Base-by-base conservation (phyloP, 2,329 filamentous ascomycete genomes). In the Xylaria sp. region DNA sequence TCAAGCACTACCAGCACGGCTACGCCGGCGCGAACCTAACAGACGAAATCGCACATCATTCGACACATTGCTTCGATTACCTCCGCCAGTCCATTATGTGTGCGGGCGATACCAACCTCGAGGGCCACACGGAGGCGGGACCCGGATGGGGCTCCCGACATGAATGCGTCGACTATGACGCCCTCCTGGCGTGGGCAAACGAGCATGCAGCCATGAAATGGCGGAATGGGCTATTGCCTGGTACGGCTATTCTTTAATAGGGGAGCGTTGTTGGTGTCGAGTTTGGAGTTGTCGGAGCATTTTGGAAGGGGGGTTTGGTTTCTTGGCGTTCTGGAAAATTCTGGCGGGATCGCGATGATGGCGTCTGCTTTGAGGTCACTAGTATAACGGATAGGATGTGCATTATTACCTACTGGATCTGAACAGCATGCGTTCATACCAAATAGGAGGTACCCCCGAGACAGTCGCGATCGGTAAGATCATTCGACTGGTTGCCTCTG, bases 1-100 rank as follows among this genome's bases (percentile, higher is more conserved):
- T 72, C 13, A 66, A 69, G 64, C 71, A 71, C 57, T 74, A 69
- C 63, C 71, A 74, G 56, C 67, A 67, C n/a, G 73, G 73, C 6
- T 76, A 73, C 64, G 71, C 59, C 39, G 70, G 71, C 4, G 59
- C 68, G 23, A 63, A 70, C 46, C 54, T 74, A 58, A 70, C 70
- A 9, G 65, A 72, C 3, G 70, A 74, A 53, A 67, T 73, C 1
- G 72, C 71, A 2, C 69, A 72, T 11, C 75, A 76, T 64, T 68
- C 72, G 52, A 63, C 70, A 18, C 74, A 76, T 61, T 76, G 74
- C 68, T 72, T 76, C 62, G 74, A 76, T 56, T 76, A 75, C 50
- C 62, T 76, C 7, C 70, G 74, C 13, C 73, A 76, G 59, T 70
- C 68, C 30, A 70, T 76, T 57, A 71, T 73, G 65, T 76, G 74